phyloP scores from a whole-genome alignment of 768 basidiomycete species.

The Tricholoma bakamatsutake region DNA sequence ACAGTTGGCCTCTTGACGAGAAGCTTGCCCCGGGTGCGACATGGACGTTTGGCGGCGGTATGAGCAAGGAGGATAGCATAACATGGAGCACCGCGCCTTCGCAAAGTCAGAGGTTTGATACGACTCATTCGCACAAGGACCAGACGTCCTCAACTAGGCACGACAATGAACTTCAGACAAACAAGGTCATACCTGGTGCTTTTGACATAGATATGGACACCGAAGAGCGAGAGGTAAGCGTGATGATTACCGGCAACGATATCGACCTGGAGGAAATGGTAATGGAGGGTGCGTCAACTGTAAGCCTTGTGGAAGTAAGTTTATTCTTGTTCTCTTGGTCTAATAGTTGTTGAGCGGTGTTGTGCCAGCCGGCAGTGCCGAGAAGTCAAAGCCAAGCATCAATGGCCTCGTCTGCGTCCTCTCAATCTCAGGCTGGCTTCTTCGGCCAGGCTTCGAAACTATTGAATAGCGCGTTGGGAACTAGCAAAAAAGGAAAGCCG shows the following conservation, averaged over 20 bases:
- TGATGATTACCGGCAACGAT: slow-evolving; percentile 23
- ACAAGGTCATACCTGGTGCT: slow-evolving; percentile 20
- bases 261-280: slow-evolving; percentile 37
- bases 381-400: slow-evolving; percentile 54
- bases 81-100: slow-evolving; percentile 73
- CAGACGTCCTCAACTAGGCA: slow-evolving; percentile 2
- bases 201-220: slow-evolving; percentile 35
- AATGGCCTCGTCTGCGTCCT: slow-evolving; percentile 41
- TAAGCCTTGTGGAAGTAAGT: slow-evolving; percentile 39
- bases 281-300: slow-evolving; percentile 30
- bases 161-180: slow-evolving; percentile 11
- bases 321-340: slow-evolving; percentile 2
- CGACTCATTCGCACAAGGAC: slow-evolving; percentile 21
- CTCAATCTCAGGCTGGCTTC: slow-evolving; percentile 54
- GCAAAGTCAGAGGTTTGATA: slow-evolving; percentile 45
- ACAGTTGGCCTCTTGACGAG: slow-evolving; percentile 74
- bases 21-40: slow-evolving; percentile 48
- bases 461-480: slow-evolving; percentile 60
- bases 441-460: slow-evolving; percentile 67
- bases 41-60: slow-evolving; percentile 55
- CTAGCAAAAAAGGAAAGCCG: slow-evolving; percentile 63
- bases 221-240: slow-evolving; percentile 29
- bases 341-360: slow-evolving; percentile 5
- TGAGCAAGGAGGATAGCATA: slow-evolving; percentile 58
- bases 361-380: slow-evolving; percentile 17